Conservation (phyloP, 140 eudicot species). For the Bidens hawaiensis region DNA sequence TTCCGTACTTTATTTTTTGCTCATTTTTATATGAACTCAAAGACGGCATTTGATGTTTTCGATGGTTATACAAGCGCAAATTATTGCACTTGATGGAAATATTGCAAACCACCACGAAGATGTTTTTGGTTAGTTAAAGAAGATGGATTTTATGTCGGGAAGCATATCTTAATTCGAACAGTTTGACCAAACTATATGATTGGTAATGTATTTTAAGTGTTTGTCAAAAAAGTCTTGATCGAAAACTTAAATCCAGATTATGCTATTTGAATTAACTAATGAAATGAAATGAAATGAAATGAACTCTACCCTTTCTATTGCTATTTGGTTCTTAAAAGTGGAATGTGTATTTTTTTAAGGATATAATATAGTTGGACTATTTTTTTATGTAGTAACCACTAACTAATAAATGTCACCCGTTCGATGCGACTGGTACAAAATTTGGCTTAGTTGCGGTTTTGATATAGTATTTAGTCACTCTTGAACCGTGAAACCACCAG, state of each 20-base stretch:
- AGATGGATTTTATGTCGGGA: constrained; percentile 19
- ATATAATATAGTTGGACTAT: too few species aligned
- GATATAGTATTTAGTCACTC: too few species aligned
- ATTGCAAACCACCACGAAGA: background rate
- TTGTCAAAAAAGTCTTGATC: background rate
- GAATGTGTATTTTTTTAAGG: too few species aligned
- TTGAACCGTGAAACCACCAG: too few species aligned
- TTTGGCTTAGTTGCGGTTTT: too few species aligned
- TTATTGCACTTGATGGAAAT: background rate
- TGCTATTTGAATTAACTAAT: background rate
- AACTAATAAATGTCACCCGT: too few species aligned
- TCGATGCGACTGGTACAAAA: too few species aligned
- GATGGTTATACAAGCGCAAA: background rate
- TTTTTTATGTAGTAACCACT: too few species aligned
- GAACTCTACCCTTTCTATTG: background rate
- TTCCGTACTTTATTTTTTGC: background rate
- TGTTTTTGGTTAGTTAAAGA: constrained; percentile 17
- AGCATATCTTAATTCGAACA: background rate
- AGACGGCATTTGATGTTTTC: constrained; percentile 5
- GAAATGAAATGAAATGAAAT: background rate
- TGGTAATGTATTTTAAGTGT: constrained; percentile 8
- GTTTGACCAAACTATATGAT: constrained; percentile 14
- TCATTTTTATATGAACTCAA: constrained; percentile 16
- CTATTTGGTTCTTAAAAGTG: too few species aligned
- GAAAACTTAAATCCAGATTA: background rate